Evolutionary conservation across 352 stramenopile genomes (phyloP).

Genomic region (Phytophthora tentaculata): DNA sequence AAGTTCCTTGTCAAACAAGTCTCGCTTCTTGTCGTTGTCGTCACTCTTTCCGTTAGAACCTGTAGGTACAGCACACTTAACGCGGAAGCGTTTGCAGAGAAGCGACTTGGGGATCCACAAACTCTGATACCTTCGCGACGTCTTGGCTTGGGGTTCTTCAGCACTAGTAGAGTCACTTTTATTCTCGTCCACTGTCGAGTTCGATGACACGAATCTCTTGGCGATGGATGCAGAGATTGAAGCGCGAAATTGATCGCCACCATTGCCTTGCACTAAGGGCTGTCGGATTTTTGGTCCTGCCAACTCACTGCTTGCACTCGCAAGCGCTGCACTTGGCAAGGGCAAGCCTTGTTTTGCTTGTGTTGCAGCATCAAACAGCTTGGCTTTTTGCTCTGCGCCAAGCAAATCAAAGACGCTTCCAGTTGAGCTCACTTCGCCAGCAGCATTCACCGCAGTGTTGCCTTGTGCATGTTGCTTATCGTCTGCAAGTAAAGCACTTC

Average conservation of each 20-base stretch:
- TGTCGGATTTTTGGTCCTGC: slow-evolving; percentile 35
- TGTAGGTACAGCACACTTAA: slow-evolving; percentile 61
- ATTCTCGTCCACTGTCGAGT: slow-evolving; percentile 16
- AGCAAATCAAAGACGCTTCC: slow-evolving; percentile 74
- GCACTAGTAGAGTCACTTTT: background rate
- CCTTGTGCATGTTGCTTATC: background rate
- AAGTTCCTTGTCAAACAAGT: slow-evolving; percentile 78
- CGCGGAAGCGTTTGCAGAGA: slow-evolving; percentile 85
- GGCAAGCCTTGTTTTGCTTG: slow-evolving; percentile 37
- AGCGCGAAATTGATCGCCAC: slow-evolving; percentile 62
- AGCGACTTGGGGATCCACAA: slow-evolving; percentile 71
- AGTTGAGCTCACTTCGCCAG: slow-evolving; percentile 6
- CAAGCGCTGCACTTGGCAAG: background rate
- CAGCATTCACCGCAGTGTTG: background rate
- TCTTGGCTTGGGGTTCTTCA: slow-evolving; percentile 31
- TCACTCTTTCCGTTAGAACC: slow-evolving; percentile 26
- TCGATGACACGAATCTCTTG: slow-evolving; percentile 79
- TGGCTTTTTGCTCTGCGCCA: slow-evolving; percentile 46
- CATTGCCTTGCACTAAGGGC: slow-evolving; percentile 39
- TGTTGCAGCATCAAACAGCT: slow-evolving; percentile 47
- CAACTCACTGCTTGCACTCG: slow-evolving; percentile 9
- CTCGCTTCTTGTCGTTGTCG: slow-evolving; percentile 36
- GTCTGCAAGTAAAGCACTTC: slow-evolving; percentile 48
- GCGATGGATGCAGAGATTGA: slow-evolving; percentile 84
- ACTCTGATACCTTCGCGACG: slow-evolving; percentile 56